Conservation (phyloP, 495 filamentous ascomycete genomes). For the Saxophila tyrrhenica region DNA sequence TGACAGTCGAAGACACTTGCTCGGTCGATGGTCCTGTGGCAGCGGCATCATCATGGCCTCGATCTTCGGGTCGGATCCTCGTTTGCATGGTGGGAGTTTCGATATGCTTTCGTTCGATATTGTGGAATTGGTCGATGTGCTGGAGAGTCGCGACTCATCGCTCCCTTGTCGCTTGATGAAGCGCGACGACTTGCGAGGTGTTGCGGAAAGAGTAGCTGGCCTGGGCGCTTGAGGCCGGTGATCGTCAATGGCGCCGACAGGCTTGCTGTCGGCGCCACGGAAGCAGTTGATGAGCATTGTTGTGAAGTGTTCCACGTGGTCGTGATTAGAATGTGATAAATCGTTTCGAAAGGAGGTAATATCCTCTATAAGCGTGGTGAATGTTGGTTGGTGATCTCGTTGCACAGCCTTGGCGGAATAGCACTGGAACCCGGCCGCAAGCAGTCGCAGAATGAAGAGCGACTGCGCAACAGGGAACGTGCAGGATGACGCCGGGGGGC, state of each 20-base stretch:
- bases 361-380: not conserved
- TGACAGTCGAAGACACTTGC: slow-evolving; percentile 14
- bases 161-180: slow-evolving; percentile 7
- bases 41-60: slow-evolving; percentile 21
- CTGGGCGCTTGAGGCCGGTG: not conserved
- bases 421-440: not conserved
- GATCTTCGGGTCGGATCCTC: slow-evolving; percentile 10
- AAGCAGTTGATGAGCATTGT: slow-evolving; percentile 16
- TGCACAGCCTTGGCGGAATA: slow-evolving; percentile 5
- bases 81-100: slow-evolving; percentile 14
- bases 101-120: slow-evolving; percentile 17
- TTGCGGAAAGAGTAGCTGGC: not conserved
- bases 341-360: not conserved
- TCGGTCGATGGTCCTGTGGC: slow-evolving; percentile 5
- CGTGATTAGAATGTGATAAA: not conserved
- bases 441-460: not conserved
- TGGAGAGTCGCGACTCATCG: slow-evolving; percentile 12
- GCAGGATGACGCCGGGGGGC: too few relatives aligned
- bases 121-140: slow-evolving; percentile 7
- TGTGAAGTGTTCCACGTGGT: not conserved
- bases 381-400: not conserved
- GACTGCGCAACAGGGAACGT: not conserved
- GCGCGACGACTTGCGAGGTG: not conserved
- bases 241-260: not conserved
- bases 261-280: slow-evolving; percentile 1